Evolutionary conservation across 2,329 filamentous ascomycete species (phyloP), one percentile per base, ranked within the genome.

Genomic region (Colletotrichum tamarilloi): DNA sequence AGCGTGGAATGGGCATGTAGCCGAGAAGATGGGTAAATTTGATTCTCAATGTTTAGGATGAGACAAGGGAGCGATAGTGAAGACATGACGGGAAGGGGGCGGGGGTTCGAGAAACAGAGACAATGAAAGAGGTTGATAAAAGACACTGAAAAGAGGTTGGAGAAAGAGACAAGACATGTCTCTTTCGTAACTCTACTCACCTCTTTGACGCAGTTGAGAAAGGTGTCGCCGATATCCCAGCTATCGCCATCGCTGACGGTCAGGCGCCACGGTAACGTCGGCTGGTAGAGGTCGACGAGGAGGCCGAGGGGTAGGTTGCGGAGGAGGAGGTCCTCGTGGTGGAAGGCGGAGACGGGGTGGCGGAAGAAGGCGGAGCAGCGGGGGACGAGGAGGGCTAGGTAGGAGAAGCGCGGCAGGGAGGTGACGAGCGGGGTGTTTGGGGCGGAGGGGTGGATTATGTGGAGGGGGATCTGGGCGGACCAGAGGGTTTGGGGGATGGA

Each of bases 181-280:
- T 35, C 22, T 35, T 12, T 52, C 42, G 42, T 11, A 49, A 49
- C 19, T n/a, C 16, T n/a, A 79, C 85, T 78, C 71, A 88, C 88
- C 84, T 92, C 90, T 80, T 92, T 92, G 74, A 89, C 89, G 69
- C 87, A 87, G 80, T 92, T 92, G 68, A 92, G 85, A 76, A 92
- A 92, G 0, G 90, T 91, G 79, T 91, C 89, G 55, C 83, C 85
- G 62, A 91, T 90, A 76, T 91, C 89, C 89, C 89, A 91, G 62
- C 86, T 86, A 38, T 86, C 78, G 22, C 88, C 89, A 71, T 90
- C 88, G 67, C 83, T 82, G 30, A 90, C 89, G 19, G 85, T 85
- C 60, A 91, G 81, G 14, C 84, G 84, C 89, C 89, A 91, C 1
- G 89, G 89, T 64, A 89, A 79, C 12, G 78, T 68, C 0, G 89